Base-by-base conservation (phyloP, 371 early-diverging fungal genomes). In the Basidiobolus heterosporus region DNA sequence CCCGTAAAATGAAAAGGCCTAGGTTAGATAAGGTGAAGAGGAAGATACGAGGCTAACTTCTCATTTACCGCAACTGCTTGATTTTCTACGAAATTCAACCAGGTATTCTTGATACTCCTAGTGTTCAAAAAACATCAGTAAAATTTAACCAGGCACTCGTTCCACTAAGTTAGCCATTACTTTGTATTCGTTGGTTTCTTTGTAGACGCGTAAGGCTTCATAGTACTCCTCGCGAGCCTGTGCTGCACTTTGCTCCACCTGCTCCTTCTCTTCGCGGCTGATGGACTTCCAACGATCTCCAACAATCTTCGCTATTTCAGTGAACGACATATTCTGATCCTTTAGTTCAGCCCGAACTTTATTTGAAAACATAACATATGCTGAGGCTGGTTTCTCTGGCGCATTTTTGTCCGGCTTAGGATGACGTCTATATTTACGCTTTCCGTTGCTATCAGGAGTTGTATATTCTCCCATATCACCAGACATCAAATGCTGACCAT, bases 291-390 rank as follows among this genome's bases (percentile, higher is more conserved):
- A 72, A 16, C 55, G 59, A 14, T 70, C 65, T 16, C 70, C 73
- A 0, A 70, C 67, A 18, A 66, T 58, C 39, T 70, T 67, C 6
- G 73, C 70, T 13, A 69, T 47, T 19, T 70, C 67, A 0, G 67
- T 61, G 49, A 72, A 72, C 0, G 67, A 59, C 43, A 67, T 56
- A 45, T 65, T 64, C 15, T 65, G 54, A 9, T 62, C 53, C 19
- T 62, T 58, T 6, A 66, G 41, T 47, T 69, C 70, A 13, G 59
- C 61, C 11, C 74, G 57, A 11, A 71, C 57, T 18, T 62, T 50
- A 35, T 68, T 67, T 8, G 69, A 65, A 48, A 69, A 73, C 64
- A 67, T 65, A 16, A 73, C 72, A 54, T 73, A 73, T 0, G 74
- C 74, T 2, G 74, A 72, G 13, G 61, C 59, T 11, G 74, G 74